These are phyloP conservation scores for Phytophthora pisi DNA, from an alignment of 352 stramenopile genomes.

Conservation along the genomic window DNA sequence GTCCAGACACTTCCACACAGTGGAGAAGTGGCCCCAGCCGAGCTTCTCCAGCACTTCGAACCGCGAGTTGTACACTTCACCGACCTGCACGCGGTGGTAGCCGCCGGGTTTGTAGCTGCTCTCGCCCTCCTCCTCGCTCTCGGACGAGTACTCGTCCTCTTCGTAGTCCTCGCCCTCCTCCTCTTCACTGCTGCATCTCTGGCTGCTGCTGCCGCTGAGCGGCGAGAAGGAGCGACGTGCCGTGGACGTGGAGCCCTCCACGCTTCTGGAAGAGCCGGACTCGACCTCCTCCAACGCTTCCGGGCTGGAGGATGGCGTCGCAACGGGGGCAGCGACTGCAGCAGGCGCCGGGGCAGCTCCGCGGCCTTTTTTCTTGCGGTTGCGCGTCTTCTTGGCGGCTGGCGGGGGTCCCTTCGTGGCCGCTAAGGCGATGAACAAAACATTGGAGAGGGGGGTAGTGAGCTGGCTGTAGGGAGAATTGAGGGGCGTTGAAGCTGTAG, in stretches of 20 bases:
- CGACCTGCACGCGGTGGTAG: slow-evolving; percentile 96
- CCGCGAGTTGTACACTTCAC: slow-evolving; percentile 92
- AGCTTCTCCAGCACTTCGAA: slow-evolving; percentile 99
- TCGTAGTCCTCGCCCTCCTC: slow-evolving; percentile 54
- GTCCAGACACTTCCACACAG: slow-evolving; percentile 98
- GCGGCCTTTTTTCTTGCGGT: slow-evolving; percentile 44
- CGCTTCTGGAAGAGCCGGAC: slow-evolving; percentile 23
- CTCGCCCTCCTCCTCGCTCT: slow-evolving; percentile 92
- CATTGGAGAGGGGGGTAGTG: slow-evolving; percentile 9
- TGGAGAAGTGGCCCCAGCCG: slow-evolving; percentile 99
- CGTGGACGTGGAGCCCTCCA: slow-evolving; percentile 36
- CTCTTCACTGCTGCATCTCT: slow-evolving; percentile 26
- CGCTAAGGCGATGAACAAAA: slow-evolving; percentile 9
- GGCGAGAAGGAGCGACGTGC: slow-evolving; percentile 40
- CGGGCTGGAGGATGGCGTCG: slow-evolving; percentile 25
- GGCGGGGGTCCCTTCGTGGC: slow-evolving; percentile 17
- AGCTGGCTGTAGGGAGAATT: not conserved
- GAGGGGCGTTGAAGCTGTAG: not conserved
- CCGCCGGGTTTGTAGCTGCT: slow-evolving; percentile 97
- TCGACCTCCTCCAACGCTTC: slow-evolving; percentile 23
- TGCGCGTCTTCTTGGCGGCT: slow-evolving; percentile 33
- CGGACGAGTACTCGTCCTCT: slow-evolving; percentile 88
- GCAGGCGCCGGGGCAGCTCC: slow-evolving; percentile 12
- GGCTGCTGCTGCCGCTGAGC: slow-evolving; percentile 32
- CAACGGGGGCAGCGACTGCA: slow-evolving; percentile 6